Evolutionary conservation across 2,329 filamentous ascomycete genomes (phyloP).

Genomic region (Kalaharituber pfeilii): DNA sequence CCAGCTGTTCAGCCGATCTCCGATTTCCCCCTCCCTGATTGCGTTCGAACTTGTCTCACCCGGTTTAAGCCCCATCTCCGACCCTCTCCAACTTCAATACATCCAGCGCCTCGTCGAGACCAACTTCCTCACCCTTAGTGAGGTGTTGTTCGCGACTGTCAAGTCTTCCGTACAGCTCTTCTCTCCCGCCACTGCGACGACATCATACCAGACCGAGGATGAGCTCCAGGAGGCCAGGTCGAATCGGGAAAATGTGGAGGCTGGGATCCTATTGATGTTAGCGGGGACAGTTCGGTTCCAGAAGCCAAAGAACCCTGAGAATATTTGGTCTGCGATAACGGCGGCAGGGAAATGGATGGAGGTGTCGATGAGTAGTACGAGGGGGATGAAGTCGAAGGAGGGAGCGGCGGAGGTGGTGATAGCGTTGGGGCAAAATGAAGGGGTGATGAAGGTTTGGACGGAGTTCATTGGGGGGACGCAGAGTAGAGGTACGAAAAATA

Average conservation of each 20-base stretch:
- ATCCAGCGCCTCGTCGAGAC: constrained; percentile 38
- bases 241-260: constrained; percentile 19
- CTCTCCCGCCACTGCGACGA: constrained; percentile 8
- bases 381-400: constrained; percentile 6
- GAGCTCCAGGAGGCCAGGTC: constrained; percentile 1
- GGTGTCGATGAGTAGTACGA: not conserved
- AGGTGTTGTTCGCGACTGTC: constrained; percentile 39
- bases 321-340: constrained; percentile 18
- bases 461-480: constrained; percentile 7
- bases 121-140: constrained; percentile 37
- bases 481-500: constrained; percentile 12
- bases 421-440: constrained; percentile 19
- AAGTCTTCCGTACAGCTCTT: constrained; percentile 26
- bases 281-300: constrained; percentile 15
- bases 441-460: constrained; percentile 10
- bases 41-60: constrained; percentile 42
- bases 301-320: constrained; percentile 15
- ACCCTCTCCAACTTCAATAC: constrained; percentile 44
- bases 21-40: constrained; percentile 35
- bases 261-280: constrained; percentile 19
- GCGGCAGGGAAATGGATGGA: constrained; percentile 22
- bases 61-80: constrained; percentile 32
- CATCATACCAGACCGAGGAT: constrained; percentile 1
- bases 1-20: constrained; percentile 36
- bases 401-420: constrained; percentile 20